phyloP scores from a whole-genome alignment of 305 asterid species.

The Withania somnifera region DNA sequence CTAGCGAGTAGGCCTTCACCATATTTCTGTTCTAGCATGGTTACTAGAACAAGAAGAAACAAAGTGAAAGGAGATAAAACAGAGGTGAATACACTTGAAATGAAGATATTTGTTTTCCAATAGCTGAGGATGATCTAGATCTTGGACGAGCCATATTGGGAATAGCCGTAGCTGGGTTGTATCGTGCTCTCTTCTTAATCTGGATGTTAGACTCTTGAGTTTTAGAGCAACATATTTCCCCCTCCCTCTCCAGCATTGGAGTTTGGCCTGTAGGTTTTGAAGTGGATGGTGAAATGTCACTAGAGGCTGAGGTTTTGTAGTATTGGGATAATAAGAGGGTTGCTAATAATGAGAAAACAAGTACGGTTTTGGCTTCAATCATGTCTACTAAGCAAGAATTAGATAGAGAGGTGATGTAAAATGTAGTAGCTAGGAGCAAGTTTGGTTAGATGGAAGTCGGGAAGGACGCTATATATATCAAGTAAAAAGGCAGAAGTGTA shows the following conservation, averaged over 20 bases:
- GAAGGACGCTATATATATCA: background rate
- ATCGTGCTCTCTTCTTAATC: slow-evolving; percentile 1
- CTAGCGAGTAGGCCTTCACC: background rate
- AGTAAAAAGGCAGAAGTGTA: background rate
- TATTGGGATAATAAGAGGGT: background rate
- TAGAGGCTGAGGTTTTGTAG: background rate
- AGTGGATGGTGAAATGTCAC: background rate
- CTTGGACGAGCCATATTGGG: background rate
- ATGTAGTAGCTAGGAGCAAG: background rate
- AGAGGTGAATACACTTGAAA: background rate
- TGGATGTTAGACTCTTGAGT: background rate
- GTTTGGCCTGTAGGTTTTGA: background rate
- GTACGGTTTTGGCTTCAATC: background rate
- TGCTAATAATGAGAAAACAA: background rate
- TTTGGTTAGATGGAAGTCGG: background rate
- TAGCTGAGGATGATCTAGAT: background rate
- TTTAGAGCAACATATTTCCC: background rate
- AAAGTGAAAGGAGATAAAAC: background rate
- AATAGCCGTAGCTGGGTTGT: background rate
- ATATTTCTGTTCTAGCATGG: background rate
- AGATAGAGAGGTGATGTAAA: background rate
- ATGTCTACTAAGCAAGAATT: background rate
- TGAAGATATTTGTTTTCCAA: background rate
- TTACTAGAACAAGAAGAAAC: background rate
- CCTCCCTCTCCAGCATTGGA: background rate